A percentile compares a stretch with the other conserved stretches of the same genome.
Conservation (phyloP, 78 protist genomes). For the Dictyostelium citrinum region DNA sequence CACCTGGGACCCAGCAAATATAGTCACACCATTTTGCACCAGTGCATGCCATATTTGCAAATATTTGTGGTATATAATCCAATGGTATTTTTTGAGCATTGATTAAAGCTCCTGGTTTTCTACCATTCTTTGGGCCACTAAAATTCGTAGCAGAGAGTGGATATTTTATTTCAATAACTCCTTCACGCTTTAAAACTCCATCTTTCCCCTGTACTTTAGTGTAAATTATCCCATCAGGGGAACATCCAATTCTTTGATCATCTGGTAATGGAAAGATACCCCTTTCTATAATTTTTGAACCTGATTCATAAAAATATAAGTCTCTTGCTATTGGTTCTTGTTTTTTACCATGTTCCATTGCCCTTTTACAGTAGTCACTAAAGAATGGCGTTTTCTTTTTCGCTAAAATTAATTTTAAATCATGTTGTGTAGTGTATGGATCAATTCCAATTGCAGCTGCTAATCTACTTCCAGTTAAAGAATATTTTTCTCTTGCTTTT, state of each 20-base stretch:
- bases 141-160: background rate
- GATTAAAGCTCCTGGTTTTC: background rate
- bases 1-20: background rate
- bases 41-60: background rate
- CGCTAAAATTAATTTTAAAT: too few relatives aligned
- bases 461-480: background rate
- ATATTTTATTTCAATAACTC: too few relatives aligned
- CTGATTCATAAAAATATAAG: background rate
- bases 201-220: background rate
- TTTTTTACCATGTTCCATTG: background rate
- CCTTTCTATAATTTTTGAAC: background rate
- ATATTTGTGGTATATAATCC: background rate
- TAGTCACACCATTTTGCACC: background rate
- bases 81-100: background rate
- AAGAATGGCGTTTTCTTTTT: background rate
- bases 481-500: background rate
- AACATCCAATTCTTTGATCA: background rate
- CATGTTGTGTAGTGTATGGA: background rate
- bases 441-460: background rate
- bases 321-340: background rate
- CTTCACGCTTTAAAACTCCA: background rate
- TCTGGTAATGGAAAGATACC: background rate
- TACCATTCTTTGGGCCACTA: background rate
- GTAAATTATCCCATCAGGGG: background rate
- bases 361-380: background rate